phyloP scores from a whole-genome alignment of 2,329 filamentous ascomycete genomes.

The Neonectria faginata region DNA sequence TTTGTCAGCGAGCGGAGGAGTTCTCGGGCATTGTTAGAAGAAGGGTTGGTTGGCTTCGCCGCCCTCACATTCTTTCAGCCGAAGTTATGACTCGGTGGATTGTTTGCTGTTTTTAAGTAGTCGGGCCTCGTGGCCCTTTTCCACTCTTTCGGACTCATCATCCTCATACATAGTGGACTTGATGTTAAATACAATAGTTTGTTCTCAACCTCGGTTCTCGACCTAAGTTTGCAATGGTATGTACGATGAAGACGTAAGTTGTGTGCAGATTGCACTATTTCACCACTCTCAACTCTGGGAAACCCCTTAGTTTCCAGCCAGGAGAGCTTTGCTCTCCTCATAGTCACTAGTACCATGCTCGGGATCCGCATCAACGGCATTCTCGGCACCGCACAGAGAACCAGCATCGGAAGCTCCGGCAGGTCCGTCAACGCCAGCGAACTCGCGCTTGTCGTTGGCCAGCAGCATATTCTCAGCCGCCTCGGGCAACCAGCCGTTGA shows the following conservation, averaged over 20 bases:
- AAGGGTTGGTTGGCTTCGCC: background rate
- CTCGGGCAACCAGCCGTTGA: conserved; percentile 58
- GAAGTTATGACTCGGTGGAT: background rate
- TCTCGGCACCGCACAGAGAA: conserved; percentile 5
- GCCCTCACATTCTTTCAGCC: conserved; percentile 10
- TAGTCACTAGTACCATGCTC: conserved; percentile 20
- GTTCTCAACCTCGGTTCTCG: background rate
- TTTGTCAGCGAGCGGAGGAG: conserved; percentile 11
- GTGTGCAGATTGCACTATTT: background rate
- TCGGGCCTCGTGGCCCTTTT: background rate
- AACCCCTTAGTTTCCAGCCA: background rate
- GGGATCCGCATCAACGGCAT: conserved; percentile 12
- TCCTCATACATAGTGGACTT: background rate
- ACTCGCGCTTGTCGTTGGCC: conserved; percentile 23
- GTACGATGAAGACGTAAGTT: background rate
- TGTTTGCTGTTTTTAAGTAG: conserved; percentile 3
- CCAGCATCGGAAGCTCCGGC: conserved; percentile 9
- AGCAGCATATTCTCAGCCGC: conserved; percentile 29
- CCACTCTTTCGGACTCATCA: background rate
- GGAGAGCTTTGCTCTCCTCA: conserved; percentile 8
- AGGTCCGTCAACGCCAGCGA: conserved; percentile 19
- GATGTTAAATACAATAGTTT: conserved; percentile 5
- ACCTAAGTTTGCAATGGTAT: background rate
- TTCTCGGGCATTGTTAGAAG: background rate
- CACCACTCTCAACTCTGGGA: background rate